Base-by-base conservation (phyloP, 139 green algal species). In the Microglena sp. region DNA sequence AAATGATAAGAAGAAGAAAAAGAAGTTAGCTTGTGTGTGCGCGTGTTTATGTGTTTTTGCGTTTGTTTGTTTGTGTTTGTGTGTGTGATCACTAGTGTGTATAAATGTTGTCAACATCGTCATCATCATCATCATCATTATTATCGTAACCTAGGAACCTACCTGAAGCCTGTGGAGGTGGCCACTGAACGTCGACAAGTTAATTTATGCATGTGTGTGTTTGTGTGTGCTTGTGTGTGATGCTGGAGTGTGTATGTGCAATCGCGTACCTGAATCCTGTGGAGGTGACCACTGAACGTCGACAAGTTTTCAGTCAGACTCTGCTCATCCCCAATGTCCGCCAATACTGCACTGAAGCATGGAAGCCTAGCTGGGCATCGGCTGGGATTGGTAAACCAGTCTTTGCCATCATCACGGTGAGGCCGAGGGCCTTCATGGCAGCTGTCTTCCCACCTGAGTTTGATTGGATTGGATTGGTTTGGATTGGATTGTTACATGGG, bases 161-260 rank as follows among this genome's bases (percentile, higher is more conserved):
- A 80, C 59, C 68, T 76, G 73, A 22, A 77, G 73, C 21, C 66
- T 44, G 44, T 3, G 45, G 11, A 95, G 76, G 82, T 99, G 93
- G 22, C 87, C 89, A 22, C 72, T 86, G 73, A 99, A 99, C 2
- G 93, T 99, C 2, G 93, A 98, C 43, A 99, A 71, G 61, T 78
- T 92, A 61, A 90, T n/a, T n/a, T n/a, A n/a, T n/a, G n/a, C n/a
- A n/a, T n/a, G n/a, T n/a, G n/a, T n/a, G n/a, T n/a, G n/a, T n/a
- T n/a, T n/a, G n/a, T n/a, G n/a, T n/a, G n/a, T n/a, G n/a, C n/a
- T n/a, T n/a, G n/a, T n/a, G n/a, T n/a, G n/a, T n/a, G n/a, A n/a
- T n/a, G n/a, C n/a, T n/a, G n/a, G n/a, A n/a, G n/a, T n/a, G n/a
- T n/a, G 24, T 7, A 35, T n/a, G 29, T 8, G 28, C 55, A 28